phyloP scores from a whole-genome alignment of 2,329 filamentous ascomycete genomes.

The Chaetomium sp. region DNA sequence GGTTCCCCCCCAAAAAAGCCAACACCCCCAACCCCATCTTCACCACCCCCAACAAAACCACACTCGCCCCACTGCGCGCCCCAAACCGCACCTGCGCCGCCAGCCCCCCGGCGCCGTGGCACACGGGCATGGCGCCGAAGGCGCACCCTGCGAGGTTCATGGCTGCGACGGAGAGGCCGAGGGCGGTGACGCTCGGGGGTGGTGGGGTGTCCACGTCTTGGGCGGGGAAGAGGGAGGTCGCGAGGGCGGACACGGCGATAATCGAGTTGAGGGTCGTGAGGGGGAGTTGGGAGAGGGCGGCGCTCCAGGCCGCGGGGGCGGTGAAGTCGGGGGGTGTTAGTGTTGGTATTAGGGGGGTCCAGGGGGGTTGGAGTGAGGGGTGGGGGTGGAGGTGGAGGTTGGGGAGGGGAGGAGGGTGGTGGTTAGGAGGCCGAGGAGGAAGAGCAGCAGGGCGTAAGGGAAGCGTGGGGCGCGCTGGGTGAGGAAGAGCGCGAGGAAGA shows the following conservation, averaged over 20 bases:
- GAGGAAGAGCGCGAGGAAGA: constrained; percentile 70
- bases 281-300: constrained; percentile 80
- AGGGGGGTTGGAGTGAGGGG: too few relatives aligned
- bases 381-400: constrained; percentile 36
- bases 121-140: constrained; percentile 95
- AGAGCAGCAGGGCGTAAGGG: constrained; percentile 77
- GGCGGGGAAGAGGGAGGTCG: constrained; percentile 79
- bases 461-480: constrained; percentile 67
- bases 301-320: constrained; percentile 47
- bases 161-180: constrained; percentile 77
- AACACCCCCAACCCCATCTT: constrained; percentile 77
- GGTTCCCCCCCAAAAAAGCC: not conserved
- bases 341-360: not conserved
- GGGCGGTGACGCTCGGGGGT: constrained; percentile 69
- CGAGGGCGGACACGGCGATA: constrained; percentile 80
- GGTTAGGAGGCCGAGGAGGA: constrained; percentile 67
- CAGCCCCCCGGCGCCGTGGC: constrained; percentile 87
- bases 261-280: constrained; percentile 92
- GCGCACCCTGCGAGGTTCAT: constrained; percentile 88
- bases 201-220: constrained; percentile 84
- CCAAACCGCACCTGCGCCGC: constrained; percentile 92
- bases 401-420: constrained; percentile 50
- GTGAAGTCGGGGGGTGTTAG: constrained; percentile 52
- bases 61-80: constrained; percentile 80
- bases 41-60: constrained; percentile 74